Evolutionary conservation across 2,329 filamentous ascomycete species (phyloP), one percentile per base, ranked within the genome.

Genomic region (Alternaria atra): DNA sequence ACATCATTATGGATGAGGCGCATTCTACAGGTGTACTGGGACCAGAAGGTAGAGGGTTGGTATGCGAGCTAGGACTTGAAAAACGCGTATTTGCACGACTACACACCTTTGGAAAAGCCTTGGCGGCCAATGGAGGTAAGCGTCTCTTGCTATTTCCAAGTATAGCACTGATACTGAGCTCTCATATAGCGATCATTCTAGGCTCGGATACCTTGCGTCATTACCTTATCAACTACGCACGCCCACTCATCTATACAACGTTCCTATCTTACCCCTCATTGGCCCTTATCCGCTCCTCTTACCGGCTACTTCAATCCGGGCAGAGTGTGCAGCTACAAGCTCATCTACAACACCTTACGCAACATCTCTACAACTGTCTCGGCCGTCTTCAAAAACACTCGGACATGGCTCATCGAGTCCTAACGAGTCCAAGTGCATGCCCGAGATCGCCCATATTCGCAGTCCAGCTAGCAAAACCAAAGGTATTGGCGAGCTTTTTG

Each of bases 81-180:
- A 64, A 80, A 5, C 77, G 82, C 9, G 77, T 90, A 6, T 88
- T 85, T 74, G 86, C 85, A 5, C 78, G 89, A 4, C 73, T 91
- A 12, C 84, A 90, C 58, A 90, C 88, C 0, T 91, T 91, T 76
- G 89, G 89, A 1, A 91, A 91, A 71, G 87, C 89, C 1, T 79
- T 91, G 79, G 85, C 87, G 10, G 89, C 87, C 65, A 87, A 89
- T 60, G 91, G 91, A 71, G 90, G 90, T 91, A 77, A 70, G 84
- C 35, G 5, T 30, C n/a, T 25, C 23, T 7, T 29, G 1, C 23
- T 10, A 29, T 7, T 20, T 54, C 12, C 2, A 17, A 30, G 32
- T 13, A 4, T 20, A 6, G n/a, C 2, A 34, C 2, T 4, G 2
- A 44, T 44, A 20, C 46, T 60, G 23, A 60, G 54, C 17, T 20